Percentiles rank a stretch among this genome's conserved stretches.
Evolutionary conservation across 164 flowering plant genomes (phyloP).

Genomic region (Umbellularia californica): DNA sequence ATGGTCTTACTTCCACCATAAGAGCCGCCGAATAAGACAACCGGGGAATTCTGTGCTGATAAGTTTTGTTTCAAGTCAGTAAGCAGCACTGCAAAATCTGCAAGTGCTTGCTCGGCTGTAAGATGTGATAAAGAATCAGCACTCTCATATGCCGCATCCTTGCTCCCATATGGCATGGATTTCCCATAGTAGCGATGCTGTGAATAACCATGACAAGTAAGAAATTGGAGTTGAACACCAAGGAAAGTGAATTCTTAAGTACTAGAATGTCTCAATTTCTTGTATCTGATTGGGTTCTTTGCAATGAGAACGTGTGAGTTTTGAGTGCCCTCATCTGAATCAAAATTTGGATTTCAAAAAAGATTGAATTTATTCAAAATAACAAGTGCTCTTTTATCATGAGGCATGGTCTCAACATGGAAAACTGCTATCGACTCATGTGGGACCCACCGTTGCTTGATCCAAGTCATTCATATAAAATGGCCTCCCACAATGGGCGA

Average conservation of each 20-base stretch:
- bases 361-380: background rate
- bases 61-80: conserved; percentile 67
- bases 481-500: too few relatives aligned
- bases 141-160: conserved; percentile 61
- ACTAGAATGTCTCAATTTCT: background rate
- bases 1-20: conserved; percentile 89
- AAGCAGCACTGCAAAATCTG: conserved; percentile 72
- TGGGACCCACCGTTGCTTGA: too few relatives aligned
- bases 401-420: background rate
- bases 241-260: background rate
- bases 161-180: conserved; percentile 83
- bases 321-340: background rate
- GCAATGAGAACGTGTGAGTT: background rate
- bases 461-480: too few relatives aligned
- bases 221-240: background rate
- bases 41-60: conserved; percentile 72
- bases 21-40: conserved; percentile 90
- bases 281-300: background rate
- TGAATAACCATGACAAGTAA: conserved; percentile 2
- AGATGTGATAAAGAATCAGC: conserved; percentile 58
- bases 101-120: conserved; percentile 88
- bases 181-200: conserved; percentile 96
- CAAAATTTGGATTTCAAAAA: background rate
- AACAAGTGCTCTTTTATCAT: too few relatives aligned
- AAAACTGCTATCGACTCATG: too few relatives aligned